A percentile compares a stretch with the other conserved stretches of the same genome.
Evolutionary conservation across 768 basidiomycete genomes (phyloP).

Genomic region (Galerina sulciceps): DNA sequence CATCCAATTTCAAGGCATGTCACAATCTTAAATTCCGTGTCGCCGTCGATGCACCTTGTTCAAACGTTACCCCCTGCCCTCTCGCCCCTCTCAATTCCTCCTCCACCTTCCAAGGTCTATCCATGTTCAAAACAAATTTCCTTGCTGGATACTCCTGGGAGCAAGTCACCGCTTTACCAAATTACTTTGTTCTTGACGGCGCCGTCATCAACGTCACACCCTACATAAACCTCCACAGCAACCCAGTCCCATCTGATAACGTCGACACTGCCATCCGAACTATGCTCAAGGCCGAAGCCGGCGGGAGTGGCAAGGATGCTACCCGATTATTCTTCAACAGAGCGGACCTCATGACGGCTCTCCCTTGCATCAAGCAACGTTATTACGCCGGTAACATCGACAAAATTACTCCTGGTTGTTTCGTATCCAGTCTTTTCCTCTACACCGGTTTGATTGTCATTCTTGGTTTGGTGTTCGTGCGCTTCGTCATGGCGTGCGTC

Average conservation of each 20-base stretch:
- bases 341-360: conserved; percentile 61
- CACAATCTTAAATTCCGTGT: conserved; percentile 61
- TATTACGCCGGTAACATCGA: conserved; percentile 96
- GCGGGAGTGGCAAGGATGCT: conserved; percentile 79
- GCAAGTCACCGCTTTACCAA: conserved; percentile 71
- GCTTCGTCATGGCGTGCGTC: conserved; percentile 94
- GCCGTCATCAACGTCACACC: conserved; percentile 91
- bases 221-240: conserved; percentile 78
- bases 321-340: conserved; percentile 86
- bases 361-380: conserved; percentile 82
- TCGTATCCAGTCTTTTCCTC: conserved; percentile 86
- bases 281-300: conserved; percentile 53
- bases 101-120: conserved; percentile 62
- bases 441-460: conserved; percentile 92
- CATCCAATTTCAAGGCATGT: conserved; percentile 70
- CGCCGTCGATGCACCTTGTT: conserved; percentile 80
- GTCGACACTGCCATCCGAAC: conserved; percentile 87
- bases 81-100: conserved; percentile 62
- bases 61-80: conserved; percentile 60
- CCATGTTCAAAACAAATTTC: conserved; percentile 66
- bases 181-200: conserved; percentile 91
- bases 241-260: conserved; percentile 67
- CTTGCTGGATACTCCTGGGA: conserved; percentile 91
- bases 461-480: conserved; percentile 85
- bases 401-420: conserved; percentile 95